A percentile compares a stretch with the other conserved stretches of the same genome.
These are phyloP conservation scores for Talaromyces wortmannii DNA, from an alignment of 495 filamentous ascomycete species.

Conservation along the genomic window DNA sequence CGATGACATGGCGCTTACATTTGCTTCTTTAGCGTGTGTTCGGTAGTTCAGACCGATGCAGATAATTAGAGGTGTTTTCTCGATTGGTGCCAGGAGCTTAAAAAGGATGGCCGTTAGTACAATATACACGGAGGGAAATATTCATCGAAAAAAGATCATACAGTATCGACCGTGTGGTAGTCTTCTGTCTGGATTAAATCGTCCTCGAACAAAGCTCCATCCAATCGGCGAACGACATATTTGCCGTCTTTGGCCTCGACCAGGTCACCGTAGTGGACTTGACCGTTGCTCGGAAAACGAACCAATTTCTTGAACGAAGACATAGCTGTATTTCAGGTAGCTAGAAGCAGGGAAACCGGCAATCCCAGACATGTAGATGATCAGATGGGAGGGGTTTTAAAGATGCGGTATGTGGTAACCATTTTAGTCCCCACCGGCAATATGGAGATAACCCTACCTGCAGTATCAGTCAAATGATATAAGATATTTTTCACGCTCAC, in stretches of 20 bases:
- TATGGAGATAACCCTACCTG: too few species aligned
- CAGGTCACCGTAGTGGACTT: constrained; percentile 11
- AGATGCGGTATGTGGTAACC: too few species aligned
- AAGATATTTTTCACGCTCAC: too few species aligned
- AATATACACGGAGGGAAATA: neutral
- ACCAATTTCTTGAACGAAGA: constrained; percentile 12
- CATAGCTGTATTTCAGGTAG: too few species aligned
- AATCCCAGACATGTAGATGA: too few species aligned
- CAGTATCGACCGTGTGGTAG: neutral
- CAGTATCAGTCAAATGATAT: too few species aligned
- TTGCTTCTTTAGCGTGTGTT: constrained; percentile 46
- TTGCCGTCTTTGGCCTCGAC: neutral
- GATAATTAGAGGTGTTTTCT: constrained; percentile 31
- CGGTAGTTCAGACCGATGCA: constrained; percentile 71
- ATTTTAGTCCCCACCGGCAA: too few species aligned
- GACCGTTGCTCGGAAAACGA: constrained; percentile 6
- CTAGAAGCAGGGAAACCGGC: too few species aligned
- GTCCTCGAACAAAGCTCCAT: constrained; percentile 8
- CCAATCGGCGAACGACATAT: constrained; percentile 7
- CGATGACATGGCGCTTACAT: constrained; percentile 24
- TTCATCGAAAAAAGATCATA: neutral
- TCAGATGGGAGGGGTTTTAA: too few species aligned
- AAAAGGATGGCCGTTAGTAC: neutral
- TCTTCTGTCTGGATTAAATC: constrained; percentile 5
- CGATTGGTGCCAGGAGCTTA: neutral